phyloP scores from a whole-genome alignment of 768 basidiomycete genomes.

The Suillus subalutaceus region DNA sequence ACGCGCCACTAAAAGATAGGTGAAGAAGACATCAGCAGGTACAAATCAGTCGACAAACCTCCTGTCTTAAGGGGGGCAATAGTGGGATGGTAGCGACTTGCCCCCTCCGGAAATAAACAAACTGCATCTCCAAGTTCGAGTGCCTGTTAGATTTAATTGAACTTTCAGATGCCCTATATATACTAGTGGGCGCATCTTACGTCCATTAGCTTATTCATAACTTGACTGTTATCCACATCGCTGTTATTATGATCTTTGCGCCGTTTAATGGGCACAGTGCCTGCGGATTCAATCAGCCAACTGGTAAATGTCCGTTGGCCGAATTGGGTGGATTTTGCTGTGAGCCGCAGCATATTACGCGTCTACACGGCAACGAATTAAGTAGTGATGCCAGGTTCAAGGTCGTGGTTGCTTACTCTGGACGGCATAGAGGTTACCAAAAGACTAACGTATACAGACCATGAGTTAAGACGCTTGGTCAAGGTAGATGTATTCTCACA shows the following conservation, averaged over 20 bases:
- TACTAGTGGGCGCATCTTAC: conserved; percentile 37
- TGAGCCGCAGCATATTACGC: conserved; percentile 80
- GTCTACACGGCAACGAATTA: conserved; percentile 42
- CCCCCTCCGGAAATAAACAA: conserved; percentile 86
- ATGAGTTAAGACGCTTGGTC: not conserved
- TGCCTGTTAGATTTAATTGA: conserved; percentile 47
- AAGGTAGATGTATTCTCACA: conserved; percentile 49
- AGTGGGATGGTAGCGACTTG: conserved; percentile 83
- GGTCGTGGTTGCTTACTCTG: conserved; percentile 43
- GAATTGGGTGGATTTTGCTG: conserved; percentile 88
- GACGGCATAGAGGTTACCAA: conserved; percentile 75
- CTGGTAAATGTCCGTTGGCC: conserved; percentile 82
- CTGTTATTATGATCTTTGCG: conserved; percentile 66
- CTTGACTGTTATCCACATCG: conserved; percentile 63
- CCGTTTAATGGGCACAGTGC: conserved; percentile 82
- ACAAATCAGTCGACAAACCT: conserved; percentile 44
- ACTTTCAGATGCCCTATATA: conserved; percentile 10
- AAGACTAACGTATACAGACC: conserved; percentile 44
- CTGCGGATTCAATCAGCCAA: conserved; percentile 89
- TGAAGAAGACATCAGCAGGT: conserved; percentile 8
- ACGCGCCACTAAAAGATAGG: conserved; percentile 60
- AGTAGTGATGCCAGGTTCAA: not conserved
- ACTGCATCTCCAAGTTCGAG: conserved; percentile 77
- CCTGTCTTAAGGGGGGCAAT: conserved; percentile 89
- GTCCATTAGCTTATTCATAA: conserved; percentile 70